Evolutionary conservation across 306 rosid species (phyloP), one percentile per base, ranked within the genome.

Genomic region (Cotoneaster glaucophyllus): DNA sequence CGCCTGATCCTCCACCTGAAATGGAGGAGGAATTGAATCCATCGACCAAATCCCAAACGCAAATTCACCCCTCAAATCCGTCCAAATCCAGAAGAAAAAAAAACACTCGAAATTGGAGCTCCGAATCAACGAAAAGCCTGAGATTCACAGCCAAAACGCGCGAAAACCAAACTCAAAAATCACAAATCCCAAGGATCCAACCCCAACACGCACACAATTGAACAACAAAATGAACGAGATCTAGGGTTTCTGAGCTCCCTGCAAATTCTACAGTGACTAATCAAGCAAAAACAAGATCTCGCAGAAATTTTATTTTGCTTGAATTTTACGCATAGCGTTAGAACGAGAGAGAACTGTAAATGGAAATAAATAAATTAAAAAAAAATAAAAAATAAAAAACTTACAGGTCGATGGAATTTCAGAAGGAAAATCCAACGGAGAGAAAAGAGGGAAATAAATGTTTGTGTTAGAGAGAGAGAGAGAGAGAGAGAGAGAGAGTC

Each of bases 21-120:
- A 88, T 79, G 97, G 92, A 90, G 86, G 80, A 80, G 96, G 97
- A 89, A 83, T 88, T 62, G 96, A 81, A 78, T 90, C 97, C 98
- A 93, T 93, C 76, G 45, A 32, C 71, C 79, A 70, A 77, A 80
- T 75, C 85, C 90, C 74, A 31, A 58, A 48, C 69, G 52, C 66
- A 8, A 80, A 83, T 81, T 67, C 66, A 65, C 81, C 77, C 19
- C 15, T 50, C 61, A 75, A 41, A 74, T 77, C 62, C 64, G 63
- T 65, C 58, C n/a, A 5, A 74, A 77, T 41, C 15, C 41, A 37
- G 41, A 7, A 37, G 41, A 37, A 8, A 37, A 2, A 29, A 37
- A 37, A 37, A 37, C 41, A 56, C 89, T 77, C 70, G 50, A 83
- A 37, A 58, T 54, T 75, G 62, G 65, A 86, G 95, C 83, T 80